These are phyloP conservation scores for Gymnopilus junonius DNA, from an alignment of 768 basidiomycete species.

Conservation along the genomic window DNA sequence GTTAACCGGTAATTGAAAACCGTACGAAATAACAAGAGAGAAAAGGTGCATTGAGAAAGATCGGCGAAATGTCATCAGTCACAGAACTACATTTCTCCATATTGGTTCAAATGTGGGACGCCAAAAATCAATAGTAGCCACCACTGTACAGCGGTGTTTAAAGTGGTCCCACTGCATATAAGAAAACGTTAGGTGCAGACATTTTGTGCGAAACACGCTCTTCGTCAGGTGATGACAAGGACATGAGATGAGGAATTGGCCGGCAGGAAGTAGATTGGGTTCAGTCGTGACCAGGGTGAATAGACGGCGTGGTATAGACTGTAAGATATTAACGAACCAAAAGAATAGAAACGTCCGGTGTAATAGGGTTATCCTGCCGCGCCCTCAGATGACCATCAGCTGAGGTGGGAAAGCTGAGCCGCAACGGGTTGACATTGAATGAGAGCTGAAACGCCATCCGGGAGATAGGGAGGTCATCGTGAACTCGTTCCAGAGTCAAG, in stretches of 20 bases:
- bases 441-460: slow-evolving; percentile 17
- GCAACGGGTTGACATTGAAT: slow-evolving; percentile 9
- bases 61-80: slow-evolving; percentile 24
- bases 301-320: slow-evolving; percentile 1
- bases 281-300: slow-evolving; percentile 8
- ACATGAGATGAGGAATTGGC: slow-evolving; percentile 3
- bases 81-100: slow-evolving; percentile 16
- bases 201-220: slow-evolving; percentile 3
- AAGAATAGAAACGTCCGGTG: slow-evolving; percentile 13
- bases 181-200: not conserved
- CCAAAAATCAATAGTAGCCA: slow-evolving; percentile 15
- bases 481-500: slow-evolving; percentile 11
- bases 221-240: slow-evolving; percentile 18
- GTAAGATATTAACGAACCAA: slow-evolving; percentile 4
- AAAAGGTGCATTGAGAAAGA: slow-evolving; percentile 13
- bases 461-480: slow-evolving; percentile 18
- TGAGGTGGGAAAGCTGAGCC: slow-evolving; percentile 12
- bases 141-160: slow-evolving; percentile 1
- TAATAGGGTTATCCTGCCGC: slow-evolving; percentile 16
- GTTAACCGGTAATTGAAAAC: slow-evolving; percentile 14
- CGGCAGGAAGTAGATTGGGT: slow-evolving; percentile 10
- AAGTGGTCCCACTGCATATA: slow-evolving; percentile 1
- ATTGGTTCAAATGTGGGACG: slow-evolving; percentile 13
- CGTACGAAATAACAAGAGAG: slow-evolving; percentile 7
- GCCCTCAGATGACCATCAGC: not conserved